Evolutionary conservation across 352 stramenopile genomes (phyloP).

Genomic region (Phytophthora gonapodyides): DNA sequence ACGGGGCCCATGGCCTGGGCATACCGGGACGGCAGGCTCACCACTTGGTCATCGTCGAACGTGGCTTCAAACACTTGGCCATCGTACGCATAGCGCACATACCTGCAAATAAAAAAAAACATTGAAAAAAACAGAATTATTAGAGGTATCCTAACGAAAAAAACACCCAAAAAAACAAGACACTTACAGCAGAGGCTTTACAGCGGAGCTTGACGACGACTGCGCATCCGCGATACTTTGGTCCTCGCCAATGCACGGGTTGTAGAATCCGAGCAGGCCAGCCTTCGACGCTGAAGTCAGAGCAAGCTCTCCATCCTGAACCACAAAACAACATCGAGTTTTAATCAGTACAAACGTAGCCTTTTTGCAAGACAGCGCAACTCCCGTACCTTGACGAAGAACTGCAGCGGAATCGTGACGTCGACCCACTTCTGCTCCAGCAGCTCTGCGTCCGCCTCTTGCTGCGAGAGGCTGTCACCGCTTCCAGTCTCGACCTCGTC

Average conservation of each 20-base stretch:
- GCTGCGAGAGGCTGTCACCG: slow-evolving; percentile 16
- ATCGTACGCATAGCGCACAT: slow-evolving; percentile 78
- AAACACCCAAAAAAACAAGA: not conserved
- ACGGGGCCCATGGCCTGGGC: slow-evolving; percentile 71
- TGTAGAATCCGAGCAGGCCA: slow-evolving; percentile 81
- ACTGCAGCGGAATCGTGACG: slow-evolving; percentile 79
- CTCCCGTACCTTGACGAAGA: slow-evolving; percentile 70
- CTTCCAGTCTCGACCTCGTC: slow-evolving; percentile 25
- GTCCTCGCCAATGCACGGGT: slow-evolving; percentile 64
- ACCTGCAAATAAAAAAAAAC: slow-evolving; percentile 37
- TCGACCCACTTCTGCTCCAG: slow-evolving; percentile 70
- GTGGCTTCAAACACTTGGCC: slow-evolving; percentile 81
- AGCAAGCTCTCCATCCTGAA: slow-evolving; percentile 60
- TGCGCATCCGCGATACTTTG: slow-evolving; percentile 46
- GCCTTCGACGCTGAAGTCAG: slow-evolving; percentile 67
- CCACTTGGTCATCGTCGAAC: slow-evolving; percentile 74
- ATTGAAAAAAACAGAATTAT: not conserved
- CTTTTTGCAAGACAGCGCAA: not conserved
- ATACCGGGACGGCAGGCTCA: slow-evolving; percentile 73
- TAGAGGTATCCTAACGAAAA: not conserved
- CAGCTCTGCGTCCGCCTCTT: slow-evolving; percentile 28
- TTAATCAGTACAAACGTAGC: slow-evolving; percentile 4
- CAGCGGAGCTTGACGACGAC: slow-evolving; percentile 8
- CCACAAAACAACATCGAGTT: slow-evolving; percentile 2
- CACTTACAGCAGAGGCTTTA: slow-evolving; percentile 68